Percentiles rank a stretch among this genome's conserved stretches.
phyloP scores from a whole-genome alignment of 805 yeast species.

The Kluyveromyces lactis region DNA sequence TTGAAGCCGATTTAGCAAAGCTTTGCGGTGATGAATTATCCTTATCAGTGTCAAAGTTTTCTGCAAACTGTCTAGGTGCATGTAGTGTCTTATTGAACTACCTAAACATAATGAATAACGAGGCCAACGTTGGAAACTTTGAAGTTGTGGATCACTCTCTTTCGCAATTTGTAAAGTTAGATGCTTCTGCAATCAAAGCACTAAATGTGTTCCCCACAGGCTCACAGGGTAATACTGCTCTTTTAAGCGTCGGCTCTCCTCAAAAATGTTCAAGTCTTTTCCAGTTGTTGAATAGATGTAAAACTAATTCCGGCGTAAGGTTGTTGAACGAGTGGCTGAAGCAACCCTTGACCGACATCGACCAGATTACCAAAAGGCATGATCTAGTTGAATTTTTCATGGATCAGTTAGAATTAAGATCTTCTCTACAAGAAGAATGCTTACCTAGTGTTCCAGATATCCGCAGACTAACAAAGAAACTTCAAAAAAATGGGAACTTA shows the following conservation, averaged over 20 bases:
- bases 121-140: conserved; percentile 45
- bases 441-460: conserved; percentile 76
- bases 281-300: conserved; percentile 82
- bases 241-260: conserved; percentile 21
- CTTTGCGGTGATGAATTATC: conserved; percentile 47
- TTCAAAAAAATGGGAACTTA: conserved; percentile 50
- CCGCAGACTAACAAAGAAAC: conserved; percentile 62
- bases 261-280: conserved; percentile 53
- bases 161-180: conserved; percentile 80
- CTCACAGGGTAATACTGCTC: conserved; percentile 13
- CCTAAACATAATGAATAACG: conserved; percentile 53
- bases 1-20: conserved; percentile 71
- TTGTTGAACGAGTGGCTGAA: conserved; percentile 89
- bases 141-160: conserved; percentile 60
- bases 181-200: conserved; percentile 82
- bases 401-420: conserved; percentile 60
- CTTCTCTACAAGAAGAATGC: conserved; percentile 56
- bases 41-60: conserved; percentile 24
- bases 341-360: conserved; percentile 74
- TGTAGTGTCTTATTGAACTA: conserved; percentile 56
- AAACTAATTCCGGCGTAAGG: conserved; percentile 82
- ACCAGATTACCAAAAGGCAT: conserved; percentile 60
- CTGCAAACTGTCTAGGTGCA: conserved; percentile 22
- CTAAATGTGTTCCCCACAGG: conserved; percentile 68
- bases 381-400: conserved; percentile 63